A percentile compares a stretch with the other conserved stretches of the same genome.
Evolutionary conservation across 192 early-diverging fungal genomes (phyloP).

Genomic region (Backusella morwellensis): DNA sequence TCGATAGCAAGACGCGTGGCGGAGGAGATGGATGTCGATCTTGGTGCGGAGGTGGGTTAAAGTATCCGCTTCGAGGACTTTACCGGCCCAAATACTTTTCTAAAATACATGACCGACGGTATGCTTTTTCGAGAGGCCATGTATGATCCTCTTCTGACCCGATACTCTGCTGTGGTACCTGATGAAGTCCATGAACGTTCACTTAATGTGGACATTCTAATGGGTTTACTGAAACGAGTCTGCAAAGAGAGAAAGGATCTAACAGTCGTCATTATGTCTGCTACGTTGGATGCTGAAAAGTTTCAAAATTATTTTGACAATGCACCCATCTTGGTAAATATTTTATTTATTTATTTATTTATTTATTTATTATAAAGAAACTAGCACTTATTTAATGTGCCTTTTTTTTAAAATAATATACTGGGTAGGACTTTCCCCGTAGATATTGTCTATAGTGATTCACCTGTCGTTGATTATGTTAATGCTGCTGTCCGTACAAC

Average conservation of each 20-base stretch:
- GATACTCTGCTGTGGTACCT: slow-evolving; percentile 94
- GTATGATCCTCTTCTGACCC: slow-evolving; percentile 80
- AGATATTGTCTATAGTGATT: slow-evolving; percentile 94
- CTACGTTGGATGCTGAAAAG: slow-evolving; percentile 96
- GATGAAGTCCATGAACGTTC: slow-evolving; percentile 99
- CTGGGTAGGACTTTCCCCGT: slow-evolving; percentile 98
- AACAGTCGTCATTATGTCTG: slow-evolving; percentile 95
- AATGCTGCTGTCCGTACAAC: slow-evolving; percentile 93
- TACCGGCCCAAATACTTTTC: slow-evolving; percentile 76
- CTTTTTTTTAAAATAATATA: slow-evolving; percentile 49
- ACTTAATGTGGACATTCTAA: slow-evolving; percentile 93
- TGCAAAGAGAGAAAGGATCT: slow-evolving; percentile 75
- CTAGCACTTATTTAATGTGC: background rate
- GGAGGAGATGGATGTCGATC: slow-evolving; percentile 90
- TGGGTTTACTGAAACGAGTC: slow-evolving; percentile 95
- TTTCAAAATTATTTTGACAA: slow-evolving; percentile 99
- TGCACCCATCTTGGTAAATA: slow-evolving; percentile 81
- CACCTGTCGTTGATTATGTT: slow-evolving; percentile 94
- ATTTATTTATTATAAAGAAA: background rate
- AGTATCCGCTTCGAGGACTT: slow-evolving; percentile 98
- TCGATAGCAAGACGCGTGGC: slow-evolving; percentile 99
- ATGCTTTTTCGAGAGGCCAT: slow-evolving; percentile 98
- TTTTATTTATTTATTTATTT: background rate
- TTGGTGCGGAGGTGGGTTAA: slow-evolving; percentile 96
- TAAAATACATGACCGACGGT: slow-evolving; percentile 99